Conservation (phyloP, 257 asterid species). For the Buddleja alternifolia region DNA sequence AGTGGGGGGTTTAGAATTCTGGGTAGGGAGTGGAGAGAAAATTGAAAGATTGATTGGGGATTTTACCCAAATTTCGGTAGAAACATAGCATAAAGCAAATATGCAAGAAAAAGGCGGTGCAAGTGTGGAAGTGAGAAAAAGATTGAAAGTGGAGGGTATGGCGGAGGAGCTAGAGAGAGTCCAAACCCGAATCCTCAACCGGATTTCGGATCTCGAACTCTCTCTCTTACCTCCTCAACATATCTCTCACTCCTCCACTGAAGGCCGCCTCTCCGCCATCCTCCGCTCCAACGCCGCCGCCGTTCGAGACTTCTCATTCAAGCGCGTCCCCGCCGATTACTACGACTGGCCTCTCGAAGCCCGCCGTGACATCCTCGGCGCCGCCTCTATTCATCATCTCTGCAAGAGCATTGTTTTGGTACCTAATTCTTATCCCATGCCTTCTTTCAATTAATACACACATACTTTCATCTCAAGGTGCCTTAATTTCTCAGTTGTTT, state of each 20-base stretch:
- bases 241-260: constrained; percentile 52
- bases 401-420: constrained; percentile 99
- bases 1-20: no score
- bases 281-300: constrained; percentile 58
- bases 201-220: constrained; percentile 64
- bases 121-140: no score
- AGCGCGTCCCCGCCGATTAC: constrained; percentile 81
- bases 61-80: no score
- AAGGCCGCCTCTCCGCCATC: constrained; percentile 70
- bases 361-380: constrained; percentile 76
- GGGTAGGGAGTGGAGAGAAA: no score
- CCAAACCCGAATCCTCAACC: constrained; percentile 69
- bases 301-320: constrained; percentile 72
- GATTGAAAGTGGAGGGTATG: constrained; percentile 41
- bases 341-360: constrained; percentile 77
- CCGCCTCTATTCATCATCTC: constrained; percentile 87
- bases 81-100: no score
- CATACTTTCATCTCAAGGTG: neutral
- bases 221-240: constrained; percentile 38
- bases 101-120: no score
- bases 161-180: constrained; percentile 57
- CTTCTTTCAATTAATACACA: neutral
- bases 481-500: neutral
- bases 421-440: constrained; percentile 9
- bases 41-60: no score